A percentile compares a stretch with the other conserved stretches of the same genome.
These are phyloP conservation scores for Debaryomyces sp. DNA, from an alignment of 1,139 yeast genomes.

Conservation along the genomic window DNA sequence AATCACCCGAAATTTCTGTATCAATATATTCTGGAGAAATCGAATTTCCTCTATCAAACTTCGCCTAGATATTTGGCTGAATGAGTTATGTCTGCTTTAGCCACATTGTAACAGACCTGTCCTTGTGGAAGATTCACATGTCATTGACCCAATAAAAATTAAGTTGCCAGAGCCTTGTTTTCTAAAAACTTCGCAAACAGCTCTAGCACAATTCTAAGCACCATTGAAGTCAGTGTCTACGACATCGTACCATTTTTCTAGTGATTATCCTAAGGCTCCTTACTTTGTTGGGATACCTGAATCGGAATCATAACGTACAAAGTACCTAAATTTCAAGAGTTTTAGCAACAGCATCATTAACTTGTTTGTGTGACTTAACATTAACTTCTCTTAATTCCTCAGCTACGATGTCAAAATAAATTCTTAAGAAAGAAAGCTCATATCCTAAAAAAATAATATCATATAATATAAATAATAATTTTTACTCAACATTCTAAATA, in stretches of 20 bases:
- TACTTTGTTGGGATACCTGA: constrained; percentile 22
- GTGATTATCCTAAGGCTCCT: too few species aligned
- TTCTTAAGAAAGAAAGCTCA: too few species aligned
- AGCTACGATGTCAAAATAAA: not conserved
- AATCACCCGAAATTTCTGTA: constrained; percentile 24
- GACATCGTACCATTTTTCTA: too few species aligned
- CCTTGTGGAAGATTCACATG: constrained; percentile 58
- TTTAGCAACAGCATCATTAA: constrained; percentile 13
- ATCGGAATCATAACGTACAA: constrained; percentile 17
- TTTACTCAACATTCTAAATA: not conserved
- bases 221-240: constrained; percentile 57
- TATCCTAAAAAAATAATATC: not conserved
- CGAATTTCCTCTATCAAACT: constrained; percentile 56
- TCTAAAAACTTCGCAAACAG: constrained; percentile 53
- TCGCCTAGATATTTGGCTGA: constrained; percentile 54
- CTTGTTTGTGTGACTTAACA: constrained; percentile 6
- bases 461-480: too few species aligned
- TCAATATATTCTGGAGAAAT: constrained; percentile 60
- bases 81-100: constrained; percentile 59
- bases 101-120: constrained; percentile 59
- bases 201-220: constrained; percentile 60
- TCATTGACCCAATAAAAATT: constrained; percentile 66
- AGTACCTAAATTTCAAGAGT: constrained; percentile 12
- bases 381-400: constrained; percentile 7
- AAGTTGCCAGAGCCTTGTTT: constrained; percentile 55